Evolutionary conservation across 345 rosid genomes (phyloP), one percentile per base, ranked within the genome.

Genomic region (Hibiscus mutabilis): DNA sequence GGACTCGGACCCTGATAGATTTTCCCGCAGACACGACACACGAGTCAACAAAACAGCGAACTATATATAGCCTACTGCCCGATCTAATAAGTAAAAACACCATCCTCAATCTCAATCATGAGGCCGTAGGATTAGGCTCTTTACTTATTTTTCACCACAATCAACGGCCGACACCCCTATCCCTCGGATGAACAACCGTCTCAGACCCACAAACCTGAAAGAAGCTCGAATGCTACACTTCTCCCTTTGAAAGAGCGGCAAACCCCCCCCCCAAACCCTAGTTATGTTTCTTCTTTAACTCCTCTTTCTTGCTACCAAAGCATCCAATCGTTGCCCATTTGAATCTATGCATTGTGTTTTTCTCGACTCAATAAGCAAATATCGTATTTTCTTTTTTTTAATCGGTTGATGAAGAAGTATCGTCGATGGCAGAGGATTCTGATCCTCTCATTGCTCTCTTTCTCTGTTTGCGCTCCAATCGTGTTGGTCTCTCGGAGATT

Each of bases 371-470:
- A 25, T 13, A 1, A 3, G 40, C 22, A 5, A 16, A 46, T 27
- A 6, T 56, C 29, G 21, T 21, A 15, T 14, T 60, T 37, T 1
- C 0, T 52, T 65, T 19, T 19, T 58, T 60, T 62, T 64, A 21
- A 16, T 8, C 77, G 19, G 74, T 86, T 73, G 87, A 94, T 88
- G 97, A 90, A 81, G 87, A 86, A 83, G 82, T n/a, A 72, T 46
- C 89, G 76, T 78, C 89, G 81, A 76, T 80, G 87, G 88, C 91
- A 84, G 96, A 90, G 96, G 97, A 85, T 84, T 62, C 6, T 87
- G 74, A 75, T 90, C 96, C 92, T 94, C 88, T 81, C 86, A 1
- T 29, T 88, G 80, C 91, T 94, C 68, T 81, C 82, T 67, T 75
- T 86, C 52, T 84, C 93, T 75, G 92, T 91, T 6, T 42, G 90